Evolutionary conservation across 1,284 basidiomycete species (phyloP), one percentile per base, ranked within the genome.

Genomic region (Puccinia hordei): DNA sequence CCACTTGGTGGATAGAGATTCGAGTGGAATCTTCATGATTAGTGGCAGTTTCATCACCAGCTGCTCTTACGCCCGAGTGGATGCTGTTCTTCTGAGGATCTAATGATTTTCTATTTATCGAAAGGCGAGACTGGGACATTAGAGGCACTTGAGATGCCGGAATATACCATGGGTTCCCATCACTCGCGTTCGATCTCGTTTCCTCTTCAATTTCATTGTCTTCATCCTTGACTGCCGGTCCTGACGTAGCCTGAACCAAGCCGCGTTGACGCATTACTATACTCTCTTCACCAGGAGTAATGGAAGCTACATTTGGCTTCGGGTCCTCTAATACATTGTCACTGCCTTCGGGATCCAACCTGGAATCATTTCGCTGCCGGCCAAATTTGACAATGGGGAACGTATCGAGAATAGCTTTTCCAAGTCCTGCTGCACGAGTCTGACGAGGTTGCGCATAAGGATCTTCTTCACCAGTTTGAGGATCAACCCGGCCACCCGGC

Each of bases 341-440:
- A 30, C 53, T 73, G 22, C 81, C 73, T 19, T 49, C 73, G 33
- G 71, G 35, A 15, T 68, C 66, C 24, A 57, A 3, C 78, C 59
- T 41, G 81, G 19, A 2, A 49, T 44, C 44, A 24, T 72, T 55
- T 22, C 81, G n/a, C 27, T 73, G 55, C 22, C 85, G 83, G 65
- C 90, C 90, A 84, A 95, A 97, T 86, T 94, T 93, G 86, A 95
- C 91, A 81, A 96, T 87, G 0, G 94, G 94, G 87, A 97, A 97
- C 0, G 94, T 96, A 84, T 97, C 94, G 76, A 97, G 88, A 78
- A 97, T 94, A 35, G 95, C 94, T 44, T 92, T 90, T 0, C 92
- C 92, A 71, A 97, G 88, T 1, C 94, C 93, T 57, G 89, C 88
- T 0, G 93, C 91, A 9, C 92, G 90, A 78, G 90, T 91, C 85